These are phyloP conservation scores for Draba incana DNA, from an alignment of 345 rosid genomes.

Conservation along the genomic window DNA sequence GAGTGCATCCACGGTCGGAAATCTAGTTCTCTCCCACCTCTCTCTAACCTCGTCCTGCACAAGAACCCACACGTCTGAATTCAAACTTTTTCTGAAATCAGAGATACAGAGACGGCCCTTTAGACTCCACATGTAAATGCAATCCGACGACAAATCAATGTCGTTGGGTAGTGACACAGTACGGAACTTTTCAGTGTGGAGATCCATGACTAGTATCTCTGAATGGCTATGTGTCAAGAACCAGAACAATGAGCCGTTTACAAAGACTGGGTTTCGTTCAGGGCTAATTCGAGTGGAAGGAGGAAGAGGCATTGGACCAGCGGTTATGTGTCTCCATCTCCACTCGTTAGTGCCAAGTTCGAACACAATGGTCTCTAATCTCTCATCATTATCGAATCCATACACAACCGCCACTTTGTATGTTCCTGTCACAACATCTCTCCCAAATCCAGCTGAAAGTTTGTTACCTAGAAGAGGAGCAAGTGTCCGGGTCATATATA, in stretches of 20 bases:
- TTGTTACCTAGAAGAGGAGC: constrained; percentile 8
- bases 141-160: not conserved
- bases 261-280: constrained; percentile 11
- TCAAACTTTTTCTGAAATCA: not conserved
- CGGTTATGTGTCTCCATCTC: constrained; percentile 18
- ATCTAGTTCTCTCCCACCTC: not conserved
- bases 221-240: not conserved
- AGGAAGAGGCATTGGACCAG: constrained; percentile 4
- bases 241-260: constrained; percentile 31
- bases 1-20: not conserved
- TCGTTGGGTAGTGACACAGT: not conserved
- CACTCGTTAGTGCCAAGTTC: constrained; percentile 11
- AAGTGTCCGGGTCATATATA: not conserved
- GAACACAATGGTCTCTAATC: not conserved
- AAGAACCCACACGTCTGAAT: constrained; percentile 12
- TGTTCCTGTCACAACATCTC: constrained; percentile 23
- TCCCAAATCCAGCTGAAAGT: constrained; percentile 23
- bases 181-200: constrained; percentile 21
- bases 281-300: not conserved
- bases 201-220: constrained; percentile 22
- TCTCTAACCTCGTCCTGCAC: constrained; percentile 18
- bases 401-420: constrained; percentile 23
- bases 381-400: not conserved
- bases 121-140: constrained; percentile 15
- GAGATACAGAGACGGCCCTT: constrained; percentile 15